These are phyloP conservation scores for Paramecium sonneborni DNA, from an alignment of 73 alveolate genomes.

Conservation along the genomic window DNA sequence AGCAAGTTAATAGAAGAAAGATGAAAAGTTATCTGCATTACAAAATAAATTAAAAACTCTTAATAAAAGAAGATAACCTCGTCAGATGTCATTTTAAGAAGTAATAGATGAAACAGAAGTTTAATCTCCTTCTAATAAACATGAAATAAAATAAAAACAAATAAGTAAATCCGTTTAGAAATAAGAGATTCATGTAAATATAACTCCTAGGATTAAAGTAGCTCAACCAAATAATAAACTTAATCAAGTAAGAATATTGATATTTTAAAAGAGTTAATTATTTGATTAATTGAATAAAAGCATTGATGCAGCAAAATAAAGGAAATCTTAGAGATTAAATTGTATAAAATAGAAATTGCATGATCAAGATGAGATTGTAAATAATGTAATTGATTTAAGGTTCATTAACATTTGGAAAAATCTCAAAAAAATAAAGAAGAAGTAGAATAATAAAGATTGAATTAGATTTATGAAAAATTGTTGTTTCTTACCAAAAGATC, in stretches of 20 bases:
- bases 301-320: background rate
- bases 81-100: background rate
- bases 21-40: background rate
- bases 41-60: background rate
- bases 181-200: background rate
- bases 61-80: background rate
- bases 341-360: background rate
- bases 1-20: background rate
- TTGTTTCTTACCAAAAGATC: background rate
- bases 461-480: no score
- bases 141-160: background rate
- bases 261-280: background rate
- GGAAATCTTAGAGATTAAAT: background rate
- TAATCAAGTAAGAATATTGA: background rate
- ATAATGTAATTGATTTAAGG: background rate
- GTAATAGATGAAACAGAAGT: background rate
- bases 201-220: background rate
- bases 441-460: background rate
- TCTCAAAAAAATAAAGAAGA: background rate
- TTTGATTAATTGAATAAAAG: background rate
- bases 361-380: background rate
- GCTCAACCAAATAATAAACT: background rate
- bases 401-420: background rate
- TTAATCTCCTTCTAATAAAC: background rate
- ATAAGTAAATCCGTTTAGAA: background rate